Conservation (phyloP, 306 rosid species). For the Sophora flavescens region DNA sequence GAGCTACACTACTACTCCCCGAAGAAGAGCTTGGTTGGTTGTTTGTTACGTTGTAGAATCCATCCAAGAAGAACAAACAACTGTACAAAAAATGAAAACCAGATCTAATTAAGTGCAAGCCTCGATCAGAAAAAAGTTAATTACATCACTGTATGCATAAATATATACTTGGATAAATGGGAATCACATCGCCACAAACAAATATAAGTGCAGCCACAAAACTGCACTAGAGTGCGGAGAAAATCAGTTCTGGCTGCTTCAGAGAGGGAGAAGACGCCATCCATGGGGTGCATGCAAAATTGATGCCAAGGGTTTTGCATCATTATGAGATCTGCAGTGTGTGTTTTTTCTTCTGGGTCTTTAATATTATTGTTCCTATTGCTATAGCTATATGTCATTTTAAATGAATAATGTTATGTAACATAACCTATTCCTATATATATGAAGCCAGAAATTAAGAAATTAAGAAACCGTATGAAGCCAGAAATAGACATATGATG, state of each 20-base stretch:
- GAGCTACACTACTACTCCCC: constrained; percentile 8
- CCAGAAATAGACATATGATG: not conserved
- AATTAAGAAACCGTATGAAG: too few relatives aligned
- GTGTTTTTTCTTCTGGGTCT: not conserved
- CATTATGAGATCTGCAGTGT: not conserved
- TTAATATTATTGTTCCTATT: not conserved
- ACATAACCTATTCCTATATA: not conserved
- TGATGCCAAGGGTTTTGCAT: constrained; percentile 21
- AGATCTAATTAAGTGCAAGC: not conserved
- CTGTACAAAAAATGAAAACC: constrained; percentile 19
- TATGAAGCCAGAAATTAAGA: too few relatives aligned
- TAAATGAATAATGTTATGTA: not conserved
- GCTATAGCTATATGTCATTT: not conserved
- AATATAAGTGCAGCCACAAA: constrained; percentile 60
- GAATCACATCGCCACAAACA: constrained; percentile 62
- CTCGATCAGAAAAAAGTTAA: too few relatives aligned
- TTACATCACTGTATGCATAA: too few relatives aligned
- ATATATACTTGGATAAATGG: constrained; percentile 53
- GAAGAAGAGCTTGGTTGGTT: constrained; percentile 19
- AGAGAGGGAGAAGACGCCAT: constrained; percentile 50
- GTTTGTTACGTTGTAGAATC: constrained; percentile 48
- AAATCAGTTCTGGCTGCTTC: constrained; percentile 50
- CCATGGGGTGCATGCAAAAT: constrained; percentile 42
- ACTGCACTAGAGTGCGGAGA: constrained; percentile 46
- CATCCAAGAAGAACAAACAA: constrained; percentile 56